Base-by-base conservation (phyloP, 371 early-diverging fungal species). In the Mucor irregularis region DNA sequence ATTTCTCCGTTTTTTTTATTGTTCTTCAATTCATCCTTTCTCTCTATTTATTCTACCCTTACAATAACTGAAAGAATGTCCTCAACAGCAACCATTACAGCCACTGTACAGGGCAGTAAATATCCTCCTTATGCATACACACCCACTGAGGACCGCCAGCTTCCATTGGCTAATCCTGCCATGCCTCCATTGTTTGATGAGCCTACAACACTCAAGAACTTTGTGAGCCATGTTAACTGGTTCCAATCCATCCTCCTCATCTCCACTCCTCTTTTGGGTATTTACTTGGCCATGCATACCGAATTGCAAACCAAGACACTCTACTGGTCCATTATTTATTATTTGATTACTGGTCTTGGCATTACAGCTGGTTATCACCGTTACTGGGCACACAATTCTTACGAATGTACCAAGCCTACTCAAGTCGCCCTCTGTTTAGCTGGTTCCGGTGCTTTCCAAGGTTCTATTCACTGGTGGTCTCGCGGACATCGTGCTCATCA, bases 401-500 rank as follows among this genome's bases (percentile, higher is more conserved):
- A 88, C 64, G 62, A 71, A 31, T 91, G 89, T 17, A 76, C 74
- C 0, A 61, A 58, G 19, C 68, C 73, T 1, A 68, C 87, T 16
- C 85, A 80, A 63, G 55, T 84, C 29, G 62, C 81, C 19, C 74
- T 87, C 19, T 80, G 86, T 45, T 65, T 89, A 30, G 82, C 82
- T 22, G 89, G 89, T 31, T 77, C 87, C 8, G 88, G 87, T 49
- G 89, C 92, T 8, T 86, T 91, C 30, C 83, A 93, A 69, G 92
- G 93, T 24, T 90, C 91, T 33, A 85, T 89, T 63, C 82, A 83
- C 17, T 93, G 93, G 93, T 92, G 93, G 93, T 81, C 83, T 46
- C 80, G 91, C 13, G 88, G 86, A 48, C 93, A 93, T 68, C 88
- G 96, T 48, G 90, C 93, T 49, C 97, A 96, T 67, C 97, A 97